Evolutionary conservation across 495 filamentous ascomycete species (phyloP).

Genomic region (Penicillium turbatum): DNA sequence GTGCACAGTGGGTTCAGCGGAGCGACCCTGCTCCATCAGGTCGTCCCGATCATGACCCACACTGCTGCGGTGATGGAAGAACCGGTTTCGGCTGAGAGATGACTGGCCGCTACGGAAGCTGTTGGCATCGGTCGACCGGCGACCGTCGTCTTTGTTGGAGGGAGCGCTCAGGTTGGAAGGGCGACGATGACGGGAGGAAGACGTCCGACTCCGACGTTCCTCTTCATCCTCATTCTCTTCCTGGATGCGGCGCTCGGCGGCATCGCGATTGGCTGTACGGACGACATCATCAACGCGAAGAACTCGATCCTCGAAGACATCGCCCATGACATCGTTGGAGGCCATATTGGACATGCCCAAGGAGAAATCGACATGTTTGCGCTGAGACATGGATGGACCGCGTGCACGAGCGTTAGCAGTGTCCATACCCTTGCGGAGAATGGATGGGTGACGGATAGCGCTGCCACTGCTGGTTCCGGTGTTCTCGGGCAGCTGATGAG

Average conservation of each 20-base stretch:
- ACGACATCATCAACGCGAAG: slow-evolving; percentile 37
- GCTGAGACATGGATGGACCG: slow-evolving; percentile 53
- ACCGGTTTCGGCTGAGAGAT: slow-evolving; percentile 32
- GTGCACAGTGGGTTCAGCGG: slow-evolving; percentile 2
- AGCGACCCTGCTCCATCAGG: slow-evolving; percentile 34
- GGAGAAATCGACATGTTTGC: slow-evolving; percentile 70
- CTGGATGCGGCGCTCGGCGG: slow-evolving; percentile 42
- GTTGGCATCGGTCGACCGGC: slow-evolving; percentile 34
- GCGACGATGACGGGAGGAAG: slow-evolving; percentile 24
- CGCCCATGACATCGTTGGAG: slow-evolving; percentile 59
- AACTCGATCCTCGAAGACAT: slow-evolving; percentile 59
- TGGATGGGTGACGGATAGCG: slow-evolving; percentile 43
- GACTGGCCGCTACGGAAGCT: slow-evolving; percentile 31
- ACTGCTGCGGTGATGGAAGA: slow-evolving; percentile 36
- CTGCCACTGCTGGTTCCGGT: slow-evolving; percentile 22
- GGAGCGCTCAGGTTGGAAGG: slow-evolving; percentile 27
- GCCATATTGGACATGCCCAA: slow-evolving; percentile 61
- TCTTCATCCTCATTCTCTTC: slow-evolving; percentile 42
- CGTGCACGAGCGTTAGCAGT: slow-evolving; percentile 45
- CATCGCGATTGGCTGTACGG: slow-evolving; percentile 38
- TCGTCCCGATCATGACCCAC: slow-evolving; percentile 25
- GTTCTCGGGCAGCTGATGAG: slow-evolving; percentile 26
- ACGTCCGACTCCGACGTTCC: slow-evolving; percentile 29
- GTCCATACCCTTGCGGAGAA: slow-evolving; percentile 49
- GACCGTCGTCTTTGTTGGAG: slow-evolving; percentile 13